Percentiles rank a stretch among this genome's conserved stretches.
These are phyloP conservation scores for Sporothrix humicola DNA, from an alignment of 2,329 filamentous ascomycete species.

Conservation along the genomic window DNA sequence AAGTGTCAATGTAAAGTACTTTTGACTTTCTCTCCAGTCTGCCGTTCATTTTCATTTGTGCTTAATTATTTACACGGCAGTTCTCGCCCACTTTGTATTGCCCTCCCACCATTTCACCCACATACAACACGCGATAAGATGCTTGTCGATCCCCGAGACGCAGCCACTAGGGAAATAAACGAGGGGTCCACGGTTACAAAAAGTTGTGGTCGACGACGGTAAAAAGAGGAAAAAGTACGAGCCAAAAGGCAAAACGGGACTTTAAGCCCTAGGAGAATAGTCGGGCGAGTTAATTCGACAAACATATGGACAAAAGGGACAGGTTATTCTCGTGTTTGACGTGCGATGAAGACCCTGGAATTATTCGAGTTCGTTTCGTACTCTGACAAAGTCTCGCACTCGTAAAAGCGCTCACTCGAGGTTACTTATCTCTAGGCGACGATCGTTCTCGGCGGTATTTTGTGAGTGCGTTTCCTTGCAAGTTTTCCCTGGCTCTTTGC, in stretches of 20 bases:
- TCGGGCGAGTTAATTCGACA: neutral
- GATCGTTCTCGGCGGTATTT: neutral
- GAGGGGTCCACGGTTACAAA: neutral
- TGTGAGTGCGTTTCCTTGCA: neutral
- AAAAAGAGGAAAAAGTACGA: neutral
- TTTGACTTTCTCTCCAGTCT: neutral
- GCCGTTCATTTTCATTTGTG: neutral
- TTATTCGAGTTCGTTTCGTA: neutral
- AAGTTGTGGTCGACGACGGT: neutral
- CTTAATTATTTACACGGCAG: slow-evolving; percentile 7
- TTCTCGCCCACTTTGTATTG: neutral
- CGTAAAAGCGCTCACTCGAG: neutral
- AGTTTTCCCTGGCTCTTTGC: neutral
- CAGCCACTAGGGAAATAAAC: neutral
- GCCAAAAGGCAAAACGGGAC: neutral
- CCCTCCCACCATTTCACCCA: neutral
- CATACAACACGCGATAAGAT: neutral
- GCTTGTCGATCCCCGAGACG: slow-evolving; percentile 10
- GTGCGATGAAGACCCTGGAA: too few species aligned
- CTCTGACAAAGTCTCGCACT: too few species aligned
- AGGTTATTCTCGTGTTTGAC: too few species aligned
- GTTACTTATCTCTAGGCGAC: slow-evolving; percentile 11
- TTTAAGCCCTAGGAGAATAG: slow-evolving; percentile 3
- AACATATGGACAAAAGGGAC: neutral
- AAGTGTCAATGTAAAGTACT: neutral